These are phyloP conservation scores for Plasmodium malariae DNA, from an alignment of 169 alveolate species.

Conservation along the genomic window DNA sequence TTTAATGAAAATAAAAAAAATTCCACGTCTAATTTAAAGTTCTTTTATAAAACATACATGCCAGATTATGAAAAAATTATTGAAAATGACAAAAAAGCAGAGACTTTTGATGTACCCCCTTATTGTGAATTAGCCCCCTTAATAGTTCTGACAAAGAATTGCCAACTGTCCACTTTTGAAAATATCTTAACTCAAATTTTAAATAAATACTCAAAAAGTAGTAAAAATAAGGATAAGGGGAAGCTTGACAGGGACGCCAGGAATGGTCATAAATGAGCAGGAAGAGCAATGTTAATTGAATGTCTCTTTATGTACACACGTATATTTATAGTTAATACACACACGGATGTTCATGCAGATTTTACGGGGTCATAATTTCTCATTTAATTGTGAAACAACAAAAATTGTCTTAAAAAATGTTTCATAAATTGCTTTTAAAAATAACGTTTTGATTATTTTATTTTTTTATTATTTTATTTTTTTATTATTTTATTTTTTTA, in stretches of 20 bases:
- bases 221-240: conserved; percentile 39
- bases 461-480: too few relatives aligned
- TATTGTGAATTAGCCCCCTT: conserved; percentile 85
- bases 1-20: conserved; percentile 57
- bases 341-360: too few relatives aligned
- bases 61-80: conserved; percentile 73
- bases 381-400: too few relatives aligned
- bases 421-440: too few relatives aligned
- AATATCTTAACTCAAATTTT: conserved; percentile 75
- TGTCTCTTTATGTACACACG: neutral
- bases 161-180: conserved; percentile 80
- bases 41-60: conserved; percentile 71
- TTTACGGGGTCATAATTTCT: too few relatives aligned
- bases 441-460: too few relatives aligned
- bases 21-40: conserved; percentile 50
- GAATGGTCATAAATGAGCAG: neutral
- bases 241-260: conserved; percentile 5
- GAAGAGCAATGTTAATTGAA: neutral
- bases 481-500: too few relatives aligned
- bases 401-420: too few relatives aligned
- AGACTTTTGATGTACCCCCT: conserved; percentile 81
- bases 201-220: conserved; percentile 40
- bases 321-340: neutral
- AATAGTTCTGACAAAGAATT: conserved; percentile 78
- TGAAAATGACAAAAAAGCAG: conserved; percentile 71